Evolutionary conservation across 73 alveolate genomes (phyloP), one percentile per base, ranked within the genome.

Genomic region (Paraurostyla sp.): DNA sequence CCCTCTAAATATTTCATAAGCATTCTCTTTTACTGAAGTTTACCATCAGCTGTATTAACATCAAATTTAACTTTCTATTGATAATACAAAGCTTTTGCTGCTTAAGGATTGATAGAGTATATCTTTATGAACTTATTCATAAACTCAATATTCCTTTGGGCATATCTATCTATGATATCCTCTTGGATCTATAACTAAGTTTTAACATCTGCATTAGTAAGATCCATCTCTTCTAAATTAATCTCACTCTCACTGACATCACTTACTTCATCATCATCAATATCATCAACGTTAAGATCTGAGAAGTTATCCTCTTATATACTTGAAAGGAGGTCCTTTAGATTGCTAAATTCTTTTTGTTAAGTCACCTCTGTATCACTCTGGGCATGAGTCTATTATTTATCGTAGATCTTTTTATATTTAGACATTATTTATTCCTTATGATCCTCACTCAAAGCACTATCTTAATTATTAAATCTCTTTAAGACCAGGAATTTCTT

Each of bases 1-100:
- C 99, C 99, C 87, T 97, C 98, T 22, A 98, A 60, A 87, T 98
- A 98, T 76, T 91, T 90, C 62, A 76, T 91, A 56, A 88, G 89
- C 88, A 82, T 49, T 23, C 71, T 59, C 41, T 82, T 76, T 68
- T 90, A 85, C 62, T 90, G 90, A 68, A 80, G 83, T 41, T 86
- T 71, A 6, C 99, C 98, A 63, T 94, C 94, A 18, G 71, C 93
- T 22, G 94, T 93, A 16, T 87, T 76, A 22, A 94, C 82, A 80
- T 97, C 98, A 65, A 96, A 78, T 56, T 92, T 87, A 40, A 95
- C 93, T 75, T 95, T 94, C 62, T 91, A 94, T 56, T 86, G 87
- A 71, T 97, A 97, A 83, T 91, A 97, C 89, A 68, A 92, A 29
- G 89, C 96, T 86, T 96, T 96, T 23, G 99, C 99, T 22, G 84